Conservation (phyloP, 1,284 basidiomycete genomes). For the Mrakiaceae sp. region DNA sequence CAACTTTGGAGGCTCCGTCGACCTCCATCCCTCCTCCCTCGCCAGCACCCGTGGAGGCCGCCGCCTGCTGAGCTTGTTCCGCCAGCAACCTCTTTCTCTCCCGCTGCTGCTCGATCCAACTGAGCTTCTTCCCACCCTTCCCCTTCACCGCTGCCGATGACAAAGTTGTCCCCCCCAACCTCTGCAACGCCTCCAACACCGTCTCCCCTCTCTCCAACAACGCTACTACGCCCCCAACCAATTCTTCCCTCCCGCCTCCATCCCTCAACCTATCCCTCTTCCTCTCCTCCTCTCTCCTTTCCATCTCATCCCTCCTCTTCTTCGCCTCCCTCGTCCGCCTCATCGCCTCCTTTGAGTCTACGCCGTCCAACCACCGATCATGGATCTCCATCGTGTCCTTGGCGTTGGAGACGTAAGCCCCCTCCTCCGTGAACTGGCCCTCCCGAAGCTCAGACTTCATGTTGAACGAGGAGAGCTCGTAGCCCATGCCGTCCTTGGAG, state of each 20-base stretch:
- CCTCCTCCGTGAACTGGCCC: slow-evolving; percentile 91
- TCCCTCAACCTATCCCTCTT: slow-evolving; percentile 41
- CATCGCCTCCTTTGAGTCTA: slow-evolving; percentile 69
- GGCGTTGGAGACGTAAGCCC: slow-evolving; percentile 68
- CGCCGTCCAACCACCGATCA: slow-evolving; percentile 86
- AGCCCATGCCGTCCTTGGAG: slow-evolving; percentile 57
- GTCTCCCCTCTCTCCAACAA: slow-evolving; percentile 81
- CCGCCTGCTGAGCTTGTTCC: slow-evolving; percentile 1
- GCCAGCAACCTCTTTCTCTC: slow-evolving; percentile 31
- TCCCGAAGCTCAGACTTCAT: slow-evolving; percentile 98
- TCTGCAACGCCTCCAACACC: slow-evolving; percentile 76
- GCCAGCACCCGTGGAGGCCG: neutral
- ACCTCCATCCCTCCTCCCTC: slow-evolving; percentile 6
- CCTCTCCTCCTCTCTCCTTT: slow-evolving; percentile 33
- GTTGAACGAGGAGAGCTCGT: slow-evolving; percentile 87
- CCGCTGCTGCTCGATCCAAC: slow-evolving; percentile 34
- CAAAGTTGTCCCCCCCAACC: slow-evolving; percentile 55
- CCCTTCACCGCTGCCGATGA: slow-evolving; percentile 14
- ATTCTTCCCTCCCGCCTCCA: slow-evolving; percentile 41
- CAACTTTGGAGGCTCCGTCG: neutral
- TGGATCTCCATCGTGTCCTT: slow-evolving; percentile 78
- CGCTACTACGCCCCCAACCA: slow-evolving; percentile 38
- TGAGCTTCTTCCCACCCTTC: slow-evolving; percentile 27
- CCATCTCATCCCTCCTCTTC: slow-evolving; percentile 49
- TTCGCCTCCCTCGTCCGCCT: slow-evolving; percentile 67